Conservation (phyloP, 208 protist species). For the Leishmania tropica region DNA sequence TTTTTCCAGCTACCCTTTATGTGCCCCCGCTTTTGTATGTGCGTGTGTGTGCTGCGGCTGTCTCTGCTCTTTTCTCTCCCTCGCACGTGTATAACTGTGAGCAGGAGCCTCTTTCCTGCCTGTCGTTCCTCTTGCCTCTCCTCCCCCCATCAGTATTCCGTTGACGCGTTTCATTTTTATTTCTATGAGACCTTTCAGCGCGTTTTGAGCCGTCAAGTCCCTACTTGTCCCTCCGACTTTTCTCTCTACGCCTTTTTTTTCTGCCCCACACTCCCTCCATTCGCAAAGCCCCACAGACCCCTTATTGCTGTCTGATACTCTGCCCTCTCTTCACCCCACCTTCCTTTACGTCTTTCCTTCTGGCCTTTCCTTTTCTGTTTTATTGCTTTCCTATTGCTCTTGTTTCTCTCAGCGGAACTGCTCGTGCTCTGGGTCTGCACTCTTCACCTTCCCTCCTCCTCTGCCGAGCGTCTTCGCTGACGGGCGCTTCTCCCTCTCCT, state of each 20-base stretch:
- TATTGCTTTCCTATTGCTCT: background rate
- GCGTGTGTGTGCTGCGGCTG: background rate
- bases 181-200: background rate
- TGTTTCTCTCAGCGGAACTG: background rate
- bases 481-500: background rate
- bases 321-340: too few species aligned
- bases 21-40: background rate
- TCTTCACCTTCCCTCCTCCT: background rate
- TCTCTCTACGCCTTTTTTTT: background rate
- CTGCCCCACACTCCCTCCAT: background rate
- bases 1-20: background rate
- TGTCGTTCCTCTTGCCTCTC: too few species aligned
- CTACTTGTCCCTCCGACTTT: background rate
- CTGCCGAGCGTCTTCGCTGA: background rate
- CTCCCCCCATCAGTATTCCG: background rate
- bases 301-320: background rate
- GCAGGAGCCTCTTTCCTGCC: conserved; percentile 4
- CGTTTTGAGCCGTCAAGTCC: background rate
- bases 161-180: background rate
- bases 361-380: background rate
- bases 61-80: background rate
- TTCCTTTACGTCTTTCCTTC: background rate
- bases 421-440: background rate
- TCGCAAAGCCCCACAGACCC: background rate
- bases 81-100: background rate